Percentiles rank a stretch among this genome's conserved stretches.
Conservation (phyloP, 1,284 basidiomycete species). For the Ceratobasidium sp. region DNA sequence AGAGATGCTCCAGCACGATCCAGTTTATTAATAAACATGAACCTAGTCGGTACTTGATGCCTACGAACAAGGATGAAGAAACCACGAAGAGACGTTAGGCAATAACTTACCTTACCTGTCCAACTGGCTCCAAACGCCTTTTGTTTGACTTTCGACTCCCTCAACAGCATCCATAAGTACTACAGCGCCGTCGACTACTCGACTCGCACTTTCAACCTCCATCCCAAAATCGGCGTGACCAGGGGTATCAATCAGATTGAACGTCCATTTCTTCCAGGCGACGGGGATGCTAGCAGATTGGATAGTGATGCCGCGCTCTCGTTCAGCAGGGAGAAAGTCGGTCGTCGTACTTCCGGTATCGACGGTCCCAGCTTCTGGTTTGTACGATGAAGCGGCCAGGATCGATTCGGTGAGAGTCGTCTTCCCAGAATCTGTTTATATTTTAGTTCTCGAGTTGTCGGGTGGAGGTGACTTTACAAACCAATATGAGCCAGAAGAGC, state of each 20-base stretch:
- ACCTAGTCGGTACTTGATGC: constrained; percentile 78
- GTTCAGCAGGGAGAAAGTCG: constrained; percentile 88
- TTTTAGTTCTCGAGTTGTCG: constrained; percentile 47
- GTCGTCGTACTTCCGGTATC: constrained; percentile 91
- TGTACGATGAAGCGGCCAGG: constrained; percentile 76
- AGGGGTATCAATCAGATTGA: constrained; percentile 90
- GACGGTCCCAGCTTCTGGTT: constrained; percentile 80
- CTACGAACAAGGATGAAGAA: constrained; percentile 55
- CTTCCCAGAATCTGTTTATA: constrained; percentile 81
- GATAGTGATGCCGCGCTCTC: constrained; percentile 90
- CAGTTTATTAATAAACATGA: constrained; percentile 89
- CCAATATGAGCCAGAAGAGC: constrained; percentile 87
- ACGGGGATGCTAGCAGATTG: constrained; percentile 92
- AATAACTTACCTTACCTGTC: constrained; percentile 68
- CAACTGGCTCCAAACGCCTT: constrained; percentile 86
- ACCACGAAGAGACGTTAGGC: neutral
- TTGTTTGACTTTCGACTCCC: constrained; percentile 90
- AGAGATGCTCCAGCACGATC: constrained; percentile 87
- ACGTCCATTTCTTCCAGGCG: constrained; percentile 83
- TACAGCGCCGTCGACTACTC: constrained; percentile 88
- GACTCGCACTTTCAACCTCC: constrained; percentile 92
- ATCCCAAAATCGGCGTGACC: constrained; percentile 95
- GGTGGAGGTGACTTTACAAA: constrained; percentile 52
- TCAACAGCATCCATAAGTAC: constrained; percentile 90
- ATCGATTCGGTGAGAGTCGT: constrained; percentile 92